Conservation (phyloP, 1,284 basidiomycete species). For the Pterulicium gracile region DNA sequence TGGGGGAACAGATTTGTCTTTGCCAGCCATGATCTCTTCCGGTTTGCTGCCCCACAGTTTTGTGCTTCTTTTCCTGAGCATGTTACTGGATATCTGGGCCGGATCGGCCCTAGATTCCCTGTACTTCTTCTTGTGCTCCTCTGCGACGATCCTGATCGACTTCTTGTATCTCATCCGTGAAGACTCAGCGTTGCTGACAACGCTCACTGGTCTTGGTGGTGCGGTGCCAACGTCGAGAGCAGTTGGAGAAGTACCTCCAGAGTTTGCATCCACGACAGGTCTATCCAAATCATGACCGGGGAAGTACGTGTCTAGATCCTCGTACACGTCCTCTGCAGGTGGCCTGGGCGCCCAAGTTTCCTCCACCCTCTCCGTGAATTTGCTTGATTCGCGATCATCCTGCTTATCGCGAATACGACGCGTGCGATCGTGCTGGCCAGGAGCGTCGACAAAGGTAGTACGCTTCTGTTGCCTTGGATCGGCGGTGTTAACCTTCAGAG, state of each 20-base stretch:
- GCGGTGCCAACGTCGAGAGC: slow-evolving; percentile 41
- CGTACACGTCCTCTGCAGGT: slow-evolving; percentile 87
- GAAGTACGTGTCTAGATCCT: slow-evolving; percentile 92
- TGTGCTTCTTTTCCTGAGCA: slow-evolving; percentile 77
- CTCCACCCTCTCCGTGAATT: slow-evolving; percentile 48
- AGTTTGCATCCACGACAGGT: slow-evolving; percentile 82
- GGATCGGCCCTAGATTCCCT: slow-evolving; percentile 43
- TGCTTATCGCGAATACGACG: neutral
- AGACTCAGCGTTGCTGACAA: slow-evolving; percentile 27
- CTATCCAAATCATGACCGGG: slow-evolving; percentile 94
- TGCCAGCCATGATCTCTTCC: slow-evolving; percentile 83
- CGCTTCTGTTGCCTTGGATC: neutral
- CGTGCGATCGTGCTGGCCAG: neutral
- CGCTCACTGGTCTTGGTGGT: slow-evolving; percentile 20
- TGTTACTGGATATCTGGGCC: slow-evolving; percentile 31
- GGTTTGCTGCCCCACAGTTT: slow-evolving; percentile 93
- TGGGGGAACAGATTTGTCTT: slow-evolving; percentile 36
- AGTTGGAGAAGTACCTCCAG: slow-evolving; percentile 72
- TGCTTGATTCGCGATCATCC: slow-evolving; percentile 30
- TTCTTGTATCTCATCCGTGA: slow-evolving; percentile 51
- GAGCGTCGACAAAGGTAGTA: neutral
- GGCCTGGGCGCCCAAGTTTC: slow-evolving; percentile 83
- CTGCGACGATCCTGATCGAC: slow-evolving; percentile 88
- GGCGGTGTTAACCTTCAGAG: neutral
- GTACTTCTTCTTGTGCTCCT: slow-evolving; percentile 68